A percentile compares a stretch with the other conserved stretches of the same genome.
These are phyloP conservation scores for Apiosordaria backusii DNA, from an alignment of 495 filamentous ascomycete species.

Conservation along the genomic window DNA sequence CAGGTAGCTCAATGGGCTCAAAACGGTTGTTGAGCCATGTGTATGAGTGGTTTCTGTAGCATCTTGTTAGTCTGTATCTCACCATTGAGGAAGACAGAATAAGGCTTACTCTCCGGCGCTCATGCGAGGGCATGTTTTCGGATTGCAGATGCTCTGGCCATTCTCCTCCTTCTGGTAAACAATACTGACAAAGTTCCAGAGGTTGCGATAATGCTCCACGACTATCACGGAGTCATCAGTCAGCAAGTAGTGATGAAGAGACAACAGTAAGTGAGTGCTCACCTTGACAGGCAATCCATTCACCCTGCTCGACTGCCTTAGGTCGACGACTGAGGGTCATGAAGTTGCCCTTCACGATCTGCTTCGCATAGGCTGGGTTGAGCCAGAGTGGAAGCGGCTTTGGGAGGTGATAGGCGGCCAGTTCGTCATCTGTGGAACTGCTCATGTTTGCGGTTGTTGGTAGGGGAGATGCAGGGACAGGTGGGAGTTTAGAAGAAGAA, in stretches of 20 bases:
- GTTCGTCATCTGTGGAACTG: conserved; percentile 42
- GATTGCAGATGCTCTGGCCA: conserved; percentile 74
- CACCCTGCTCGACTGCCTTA: conserved; percentile 81
- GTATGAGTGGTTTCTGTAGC: conserved; percentile 71
- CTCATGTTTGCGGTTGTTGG: conserved; percentile 34
- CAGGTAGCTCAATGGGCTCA: conserved; percentile 66
- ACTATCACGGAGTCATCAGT: conserved; percentile 46
- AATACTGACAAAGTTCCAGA: conserved; percentile 78
- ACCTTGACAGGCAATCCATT: conserved; percentile 96
- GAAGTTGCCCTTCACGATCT: conserved; percentile 94
- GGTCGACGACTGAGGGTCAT: conserved; percentile 90
- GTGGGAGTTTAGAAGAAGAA: conserved; percentile 50
- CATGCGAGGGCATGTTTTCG: conserved; percentile 81
- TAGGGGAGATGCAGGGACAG: conserved; percentile 46
- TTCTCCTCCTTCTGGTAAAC: conserved; percentile 74
- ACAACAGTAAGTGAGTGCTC: conserved; percentile 22
- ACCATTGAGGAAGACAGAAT: background rate
- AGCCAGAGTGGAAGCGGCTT: conserved; percentile 38
- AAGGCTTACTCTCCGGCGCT: conserved; percentile 75
- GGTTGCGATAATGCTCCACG: conserved; percentile 83
- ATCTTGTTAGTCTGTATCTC: conserved; percentile 12
- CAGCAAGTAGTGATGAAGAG: background rate
- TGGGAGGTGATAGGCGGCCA: conserved; percentile 51
- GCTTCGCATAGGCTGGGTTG: conserved; percentile 70
- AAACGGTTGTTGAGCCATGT: conserved; percentile 76